Evolutionary conservation across 2,329 filamentous ascomycete genomes (phyloP), one percentile per base, ranked within the genome.

Genomic region (Sordariomycetes sp.): DNA sequence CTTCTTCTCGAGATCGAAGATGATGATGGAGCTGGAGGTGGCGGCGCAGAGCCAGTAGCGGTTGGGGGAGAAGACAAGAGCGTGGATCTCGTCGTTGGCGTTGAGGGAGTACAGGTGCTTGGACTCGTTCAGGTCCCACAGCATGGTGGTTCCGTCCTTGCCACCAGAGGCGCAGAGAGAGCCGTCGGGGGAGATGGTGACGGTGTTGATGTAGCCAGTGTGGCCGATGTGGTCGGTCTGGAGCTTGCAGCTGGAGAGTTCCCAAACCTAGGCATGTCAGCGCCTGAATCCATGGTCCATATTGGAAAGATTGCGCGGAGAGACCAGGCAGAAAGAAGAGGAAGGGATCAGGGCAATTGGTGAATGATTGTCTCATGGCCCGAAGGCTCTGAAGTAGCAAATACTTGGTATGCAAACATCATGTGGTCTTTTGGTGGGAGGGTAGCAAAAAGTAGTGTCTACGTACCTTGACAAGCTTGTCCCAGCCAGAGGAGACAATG

Each of bases 1-100:
- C 88, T 98, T 98, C 88, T 98, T 98, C 86, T 98, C 92, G 53
- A 98, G 81, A 63, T 98, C 92, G 74, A 98, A 98, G 79, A 98
- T 96, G 79, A 95, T 95, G 79, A 98, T 96, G 79, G 80, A 87
- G 72, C 79, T 86, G 62, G 86, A 78, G 46, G 92, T 98, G 63
- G 92, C 92, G 62, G 92, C 92, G 79, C 92, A 98, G 54, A 98
- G 82, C 92, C 92, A 98, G 86, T 98, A 98, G 68, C 92, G 84
- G 86, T 98, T 98, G 63, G 92, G 92, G 48, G 92, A 96, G 86
- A 98, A 98, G 68, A 96, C 92, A 52, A 98, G 90, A 54, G 92
- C 90, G 75, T 98, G 92, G 78, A 98, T 98, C 82, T 96, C 92
- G 68, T 98, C 90, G 69, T 90, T 92, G 64, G 92, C 92, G 71